A percentile compares a stretch with the other conserved stretches of the same genome.
These are phyloP conservation scores for Pseudogymnoascus sp. DNA, from an alignment of 2,329 filamentous ascomycete species.

Conservation along the genomic window DNA sequence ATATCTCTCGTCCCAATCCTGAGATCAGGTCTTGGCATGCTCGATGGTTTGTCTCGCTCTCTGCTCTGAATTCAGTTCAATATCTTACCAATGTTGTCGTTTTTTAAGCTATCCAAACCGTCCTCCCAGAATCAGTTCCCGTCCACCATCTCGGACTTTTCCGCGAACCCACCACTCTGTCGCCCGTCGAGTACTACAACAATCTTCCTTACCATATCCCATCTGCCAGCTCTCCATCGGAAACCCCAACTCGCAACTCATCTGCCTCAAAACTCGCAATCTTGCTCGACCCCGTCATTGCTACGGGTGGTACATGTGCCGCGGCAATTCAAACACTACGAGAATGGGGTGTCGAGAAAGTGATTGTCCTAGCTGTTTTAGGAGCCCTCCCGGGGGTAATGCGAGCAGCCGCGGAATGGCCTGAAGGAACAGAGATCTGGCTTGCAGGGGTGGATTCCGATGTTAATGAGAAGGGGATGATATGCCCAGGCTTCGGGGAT, in stretches of 20 bases:
- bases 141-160: conserved; percentile 93
- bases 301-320: conserved; percentile 80
- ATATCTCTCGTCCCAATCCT: conserved; percentile 86
- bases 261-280: conserved; percentile 57
- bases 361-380: conserved; percentile 69
- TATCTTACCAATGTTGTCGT: conserved; percentile 11
- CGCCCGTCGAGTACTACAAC: conserved; percentile 96
- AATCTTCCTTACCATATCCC: conserved; percentile 71
- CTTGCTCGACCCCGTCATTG: conserved; percentile 85
- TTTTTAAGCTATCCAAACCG: conserved; percentile 60
- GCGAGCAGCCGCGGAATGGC: conserved; percentile 68
- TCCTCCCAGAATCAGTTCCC: conserved; percentile 71
- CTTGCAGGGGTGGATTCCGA: conserved; percentile 68
- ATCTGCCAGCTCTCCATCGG: conserved; percentile 33
- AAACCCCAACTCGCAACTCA: conserved; percentile 32
- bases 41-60: conserved; percentile 53
- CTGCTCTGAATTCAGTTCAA: background rate
- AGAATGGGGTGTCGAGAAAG: conserved; percentile 82
- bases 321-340: conserved; percentile 82
- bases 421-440: conserved; percentile 70
- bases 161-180: conserved; percentile 76
- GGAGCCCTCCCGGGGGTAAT: conserved; percentile 62
- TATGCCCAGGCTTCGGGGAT: conserved; percentile 82
- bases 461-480: conserved; percentile 75
- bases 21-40: conserved; percentile 85